A percentile compares a stretch with the other conserved stretches of the same genome.
Evolutionary conservation across 2,329 filamentous ascomycete species (phyloP).

Genomic region (Chaetothyriales sp.): DNA sequence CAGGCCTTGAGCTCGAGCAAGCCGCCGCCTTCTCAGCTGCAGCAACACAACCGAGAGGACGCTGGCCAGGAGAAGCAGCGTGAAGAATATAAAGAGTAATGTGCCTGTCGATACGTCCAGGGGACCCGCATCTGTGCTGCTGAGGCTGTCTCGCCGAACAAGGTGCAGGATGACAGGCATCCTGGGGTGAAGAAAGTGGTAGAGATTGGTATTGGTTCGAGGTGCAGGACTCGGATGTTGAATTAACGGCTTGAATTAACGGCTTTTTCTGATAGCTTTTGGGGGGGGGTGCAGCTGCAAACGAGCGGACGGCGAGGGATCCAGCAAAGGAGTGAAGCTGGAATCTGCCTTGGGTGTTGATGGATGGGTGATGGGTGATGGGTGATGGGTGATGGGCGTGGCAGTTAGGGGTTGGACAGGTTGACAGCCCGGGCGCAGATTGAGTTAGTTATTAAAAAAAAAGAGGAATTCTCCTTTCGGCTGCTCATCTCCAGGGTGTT

Average conservation of each 20-base stretch:
- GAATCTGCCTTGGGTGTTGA: conserved; percentile 27
- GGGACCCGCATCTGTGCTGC: not conserved
- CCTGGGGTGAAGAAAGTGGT: not conserved
- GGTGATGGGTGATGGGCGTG: not conserved
- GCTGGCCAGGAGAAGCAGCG: conserved; percentile 59
- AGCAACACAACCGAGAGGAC: conserved; percentile 53
- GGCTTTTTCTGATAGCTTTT: too few relatives aligned
- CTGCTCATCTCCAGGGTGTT: not conserved
- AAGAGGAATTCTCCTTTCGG: not conserved
- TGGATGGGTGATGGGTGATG: conserved; percentile 14
- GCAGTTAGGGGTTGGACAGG: not conserved
- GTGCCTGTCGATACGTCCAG: conserved; percentile 41
- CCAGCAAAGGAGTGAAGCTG: conserved; percentile 51
- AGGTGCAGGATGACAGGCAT: not conserved
- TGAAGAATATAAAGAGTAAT: conserved; percentile 64
- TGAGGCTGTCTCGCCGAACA: not conserved
- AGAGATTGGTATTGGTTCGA: not conserved
- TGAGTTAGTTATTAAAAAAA: not conserved
- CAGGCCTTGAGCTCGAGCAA: conserved; percentile 34
- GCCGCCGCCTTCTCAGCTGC: conserved; percentile 54
- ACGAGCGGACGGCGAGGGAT: conserved; percentile 34
- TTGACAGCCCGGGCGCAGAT: not conserved
- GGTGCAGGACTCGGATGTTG: not conserved
- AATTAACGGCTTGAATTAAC: not conserved
- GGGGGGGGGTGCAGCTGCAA: conserved; percentile 17